A percentile compares a stretch with the other conserved stretches of the same genome.
phyloP scores from a whole-genome alignment of 352 stramenopile genomes.

The Saprolegnia diclina region DNA sequence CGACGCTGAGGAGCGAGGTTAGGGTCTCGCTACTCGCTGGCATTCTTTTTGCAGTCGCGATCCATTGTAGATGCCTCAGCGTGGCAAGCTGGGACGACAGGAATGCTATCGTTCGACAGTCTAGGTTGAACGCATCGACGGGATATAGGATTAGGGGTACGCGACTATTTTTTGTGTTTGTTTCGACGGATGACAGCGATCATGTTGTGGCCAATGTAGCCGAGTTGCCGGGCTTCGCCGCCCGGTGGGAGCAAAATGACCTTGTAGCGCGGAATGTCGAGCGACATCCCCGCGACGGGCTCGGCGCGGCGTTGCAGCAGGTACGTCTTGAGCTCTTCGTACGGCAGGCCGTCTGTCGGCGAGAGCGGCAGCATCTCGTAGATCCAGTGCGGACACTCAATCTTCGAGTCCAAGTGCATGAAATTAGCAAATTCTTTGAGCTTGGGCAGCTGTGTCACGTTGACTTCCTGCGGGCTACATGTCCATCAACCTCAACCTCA shows the following conservation, averaged over 20 bases:
- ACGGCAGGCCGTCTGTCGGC: slow-evolving; percentile 45
- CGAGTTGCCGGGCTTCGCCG: slow-evolving; percentile 48
- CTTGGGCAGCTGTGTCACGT: slow-evolving; percentile 58
- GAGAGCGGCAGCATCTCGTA: slow-evolving; percentile 64
- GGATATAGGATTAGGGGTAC: too few species aligned
- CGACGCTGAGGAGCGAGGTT: too few species aligned
- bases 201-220: slow-evolving; percentile 66
- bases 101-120: too few species aligned
- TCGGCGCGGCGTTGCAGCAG: slow-evolving; percentile 39
- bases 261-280: slow-evolving; percentile 62
- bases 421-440: slow-evolving; percentile 56
- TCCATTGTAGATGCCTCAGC: too few species aligned
- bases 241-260: slow-evolving; percentile 71
- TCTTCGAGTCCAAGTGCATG: slow-evolving; percentile 47
- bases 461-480: slow-evolving; percentile 49
- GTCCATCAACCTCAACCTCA: slow-evolving; percentile 13
- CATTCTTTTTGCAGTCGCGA: too few species aligned
- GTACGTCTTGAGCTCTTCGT: slow-evolving; percentile 61
- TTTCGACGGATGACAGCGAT: slow-evolving; percentile 54
- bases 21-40: too few species aligned
- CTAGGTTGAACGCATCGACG: too few species aligned
- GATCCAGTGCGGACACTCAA: slow-evolving; percentile 44
- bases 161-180: background rate
- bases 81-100: too few species aligned
- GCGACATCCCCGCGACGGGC: slow-evolving; percentile 44